These are phyloP conservation scores for Saturnispora saitoi DNA, from an alignment of 805 yeast genomes.

Conservation along the genomic window DNA sequence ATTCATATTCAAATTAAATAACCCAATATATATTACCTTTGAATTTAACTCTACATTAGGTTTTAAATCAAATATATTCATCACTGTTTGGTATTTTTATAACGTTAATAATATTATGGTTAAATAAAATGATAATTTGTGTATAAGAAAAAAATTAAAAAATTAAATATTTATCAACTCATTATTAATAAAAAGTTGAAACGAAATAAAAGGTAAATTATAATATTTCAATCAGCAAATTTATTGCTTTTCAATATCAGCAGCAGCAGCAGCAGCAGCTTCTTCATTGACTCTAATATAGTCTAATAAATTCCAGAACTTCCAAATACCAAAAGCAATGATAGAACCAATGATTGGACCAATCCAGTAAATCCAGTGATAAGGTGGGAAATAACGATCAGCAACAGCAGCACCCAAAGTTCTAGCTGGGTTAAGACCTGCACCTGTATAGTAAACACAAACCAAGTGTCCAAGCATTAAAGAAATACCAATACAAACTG, in stretches of 20 bases:
- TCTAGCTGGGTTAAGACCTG: constrained; percentile 90
- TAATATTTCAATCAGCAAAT: too few species aligned
- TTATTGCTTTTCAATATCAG: constrained; percentile 1
- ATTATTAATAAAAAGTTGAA: too few species aligned
- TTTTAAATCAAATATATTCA: neutral
- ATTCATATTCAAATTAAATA: constrained; percentile 1
- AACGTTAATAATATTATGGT: too few species aligned
- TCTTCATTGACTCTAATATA: neutral
- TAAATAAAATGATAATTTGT: too few species aligned
- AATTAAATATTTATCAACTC: too few species aligned
- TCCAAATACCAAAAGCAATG: constrained; percentile 61
- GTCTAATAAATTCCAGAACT: constrained; percentile 41
- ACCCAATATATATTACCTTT: neutral
- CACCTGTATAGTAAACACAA: constrained; percentile 79
- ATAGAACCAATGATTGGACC: constrained; percentile 73
- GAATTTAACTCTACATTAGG: neutral
- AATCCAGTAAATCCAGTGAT: constrained; percentile 91
- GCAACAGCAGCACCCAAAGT: constrained; percentile 68
- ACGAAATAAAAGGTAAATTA: too few species aligned
- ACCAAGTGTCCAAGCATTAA: constrained; percentile 76
- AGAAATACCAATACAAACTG: constrained; percentile 75
- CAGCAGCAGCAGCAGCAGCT: neutral
- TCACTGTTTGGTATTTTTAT: too few species aligned
- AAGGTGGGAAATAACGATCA: constrained; percentile 60
- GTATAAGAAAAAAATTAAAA: too few species aligned